These are phyloP conservation scores for Ogataea ganodermae DNA, from an alignment of 805 yeast species.

Conservation along the genomic window DNA sequence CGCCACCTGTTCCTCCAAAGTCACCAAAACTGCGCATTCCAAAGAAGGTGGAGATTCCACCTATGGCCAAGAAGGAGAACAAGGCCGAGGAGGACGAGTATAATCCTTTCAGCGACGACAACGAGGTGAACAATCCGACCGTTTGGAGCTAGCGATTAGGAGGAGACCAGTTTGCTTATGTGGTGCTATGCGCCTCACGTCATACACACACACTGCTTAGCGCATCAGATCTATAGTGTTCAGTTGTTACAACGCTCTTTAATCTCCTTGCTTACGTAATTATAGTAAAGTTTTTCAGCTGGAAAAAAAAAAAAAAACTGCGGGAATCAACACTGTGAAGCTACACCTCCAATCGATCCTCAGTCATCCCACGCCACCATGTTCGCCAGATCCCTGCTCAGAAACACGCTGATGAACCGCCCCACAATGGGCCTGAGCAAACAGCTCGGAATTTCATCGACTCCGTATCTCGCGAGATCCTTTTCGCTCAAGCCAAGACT, in stretches of 20 bases:
- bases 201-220: no score
- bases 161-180: no score
- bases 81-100: conserved; percentile 15
- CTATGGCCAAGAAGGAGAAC: neutral
- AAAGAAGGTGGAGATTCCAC: conserved; percentile 3
- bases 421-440: neutral
- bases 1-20: conserved; percentile 34
- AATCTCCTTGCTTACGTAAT: no score
- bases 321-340: no score
- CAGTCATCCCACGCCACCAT: neutral
- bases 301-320: neutral
- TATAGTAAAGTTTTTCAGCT: neutral
- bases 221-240: no score
- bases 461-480: neutral
- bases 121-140: conserved; percentile 31
- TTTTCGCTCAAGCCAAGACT: conserved; percentile 26
- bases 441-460: neutral
- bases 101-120: conserved; percentile 37
- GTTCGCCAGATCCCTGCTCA: neutral
- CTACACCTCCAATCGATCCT: no score
- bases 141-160: conserved; percentile 24
- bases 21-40: conserved; percentile 19
- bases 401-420: neutral
- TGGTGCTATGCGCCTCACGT: no score
- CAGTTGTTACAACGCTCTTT: no score